Evolutionary conservation across 1,139 yeast genomes (phyloP), one percentile per base, ranked within the genome.

Genomic region (Trichomonascaceae sp.): DNA sequence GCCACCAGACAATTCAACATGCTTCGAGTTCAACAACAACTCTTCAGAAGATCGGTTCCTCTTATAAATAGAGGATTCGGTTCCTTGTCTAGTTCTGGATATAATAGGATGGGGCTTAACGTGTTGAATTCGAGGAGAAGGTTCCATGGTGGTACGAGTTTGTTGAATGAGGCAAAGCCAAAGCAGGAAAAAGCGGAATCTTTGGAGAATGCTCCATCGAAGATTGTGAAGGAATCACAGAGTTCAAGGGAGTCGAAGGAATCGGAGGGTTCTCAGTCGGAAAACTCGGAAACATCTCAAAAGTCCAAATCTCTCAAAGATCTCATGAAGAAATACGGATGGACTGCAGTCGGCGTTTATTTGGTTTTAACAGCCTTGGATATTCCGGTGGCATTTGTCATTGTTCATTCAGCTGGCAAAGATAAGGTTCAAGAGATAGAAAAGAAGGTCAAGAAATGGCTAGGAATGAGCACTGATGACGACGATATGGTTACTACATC

Each of bases 271-370:
- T 36, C 41, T 2, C 41, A 36, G 13, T 36, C 41, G 8, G 17
- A 36, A 15, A 9, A 36, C 41, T 27, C 32, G 2, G 32, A 27
- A 27, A 36, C 17, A 17, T 36, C 41, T 36, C 32, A 27, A 27
- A 47, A 47, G 30, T 18, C 50, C 17, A 20, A 18, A 15, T 45
- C 66, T 12, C 72, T 89, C 54, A 87, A 82, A 68, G 85, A 81
- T 6, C 74, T 93, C 59, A 79, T 88, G 69, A 84, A 86, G 65
- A 86, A 87, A 66, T 93, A 93, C 68, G 99, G 99, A 0, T 88
- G 85, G 74, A 82, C 95, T 7, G 98, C 96, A 0, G 72, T 93
- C 19, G 96, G 89, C 13, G 90, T 93, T 0, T 93, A 93, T 66
- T 65, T 89, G 43, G 85, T 80, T 0, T 69, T 93, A 18, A 78